These are phyloP conservation scores for Barbarea vulgaris DNA, from an alignment of 345 rosid genomes.

Conservation along the genomic window DNA sequence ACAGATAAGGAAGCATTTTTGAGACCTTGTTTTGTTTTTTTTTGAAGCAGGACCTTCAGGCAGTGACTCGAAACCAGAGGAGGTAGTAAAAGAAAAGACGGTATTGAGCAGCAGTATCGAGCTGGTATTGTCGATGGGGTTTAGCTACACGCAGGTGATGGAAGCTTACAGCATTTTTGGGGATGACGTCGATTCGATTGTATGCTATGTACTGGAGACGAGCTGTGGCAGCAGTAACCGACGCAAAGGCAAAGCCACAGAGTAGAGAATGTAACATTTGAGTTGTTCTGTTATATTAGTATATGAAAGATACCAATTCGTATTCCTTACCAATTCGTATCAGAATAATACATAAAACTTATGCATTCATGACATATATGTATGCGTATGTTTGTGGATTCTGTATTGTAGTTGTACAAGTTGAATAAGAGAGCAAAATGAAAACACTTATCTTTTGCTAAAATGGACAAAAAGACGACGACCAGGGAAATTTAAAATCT, in stretches of 20 bases:
- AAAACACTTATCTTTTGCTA: not conserved
- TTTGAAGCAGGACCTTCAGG: conserved; percentile 65
- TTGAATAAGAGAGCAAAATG: not conserved
- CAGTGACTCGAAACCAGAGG: conserved; percentile 51
- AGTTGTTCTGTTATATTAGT: conserved; percentile 9
- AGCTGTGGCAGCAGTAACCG: conserved; percentile 53
- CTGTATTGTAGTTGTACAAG: conserved; percentile 9
- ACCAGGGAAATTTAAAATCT: no score
- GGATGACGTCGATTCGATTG: conserved; percentile 94
- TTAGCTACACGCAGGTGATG: conserved; percentile 78
- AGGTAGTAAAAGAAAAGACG: conserved; percentile 41
- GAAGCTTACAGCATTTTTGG: conserved; percentile 97
- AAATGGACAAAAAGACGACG: no score
- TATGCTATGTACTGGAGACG: conserved; percentile 84
- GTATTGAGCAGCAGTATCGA: conserved; percentile 72
- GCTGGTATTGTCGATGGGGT: conserved; percentile 91
- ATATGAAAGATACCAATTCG: conserved; percentile 24
- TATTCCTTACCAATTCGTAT: conserved; percentile 15
- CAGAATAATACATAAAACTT: conserved; percentile 32
- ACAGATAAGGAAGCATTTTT: not conserved
- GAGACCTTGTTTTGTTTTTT: not conserved
- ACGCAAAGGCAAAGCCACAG: conserved; percentile 61
- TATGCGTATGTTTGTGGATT: conserved; percentile 9
- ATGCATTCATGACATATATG: conserved; percentile 18
- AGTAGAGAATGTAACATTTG: conserved; percentile 48